Conservation (phyloP, 805 yeast species). For the Vanderwaltozyma tropicalis region DNA sequence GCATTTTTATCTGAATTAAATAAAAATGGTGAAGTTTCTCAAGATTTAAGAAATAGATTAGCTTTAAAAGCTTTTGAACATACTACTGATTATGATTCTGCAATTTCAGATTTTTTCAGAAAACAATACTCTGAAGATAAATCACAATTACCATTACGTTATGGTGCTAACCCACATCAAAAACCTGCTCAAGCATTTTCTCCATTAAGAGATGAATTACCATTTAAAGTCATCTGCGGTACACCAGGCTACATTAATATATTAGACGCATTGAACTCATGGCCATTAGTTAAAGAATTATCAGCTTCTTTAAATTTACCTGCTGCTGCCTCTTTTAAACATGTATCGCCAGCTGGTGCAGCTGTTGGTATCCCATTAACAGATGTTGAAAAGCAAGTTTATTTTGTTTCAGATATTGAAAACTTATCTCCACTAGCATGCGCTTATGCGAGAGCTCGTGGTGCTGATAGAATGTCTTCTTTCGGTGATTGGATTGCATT, state of each 20-base stretch:
- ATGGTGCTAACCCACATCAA: slow-evolving; percentile 99
- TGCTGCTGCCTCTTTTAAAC: slow-evolving; percentile 98
- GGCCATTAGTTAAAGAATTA: slow-evolving; percentile 97
- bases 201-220: slow-evolving; percentile 71
- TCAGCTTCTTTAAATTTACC: slow-evolving; percentile 90
- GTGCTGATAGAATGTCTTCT: slow-evolving; percentile 99
- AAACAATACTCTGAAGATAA: slow-evolving; percentile 87
- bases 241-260: slow-evolving; percentile 97
- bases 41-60: slow-evolving; percentile 64
- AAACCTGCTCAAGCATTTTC: slow-evolving; percentile 98
- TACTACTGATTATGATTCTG: slow-evolving; percentile 94
- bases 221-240: slow-evolving; percentile 87
- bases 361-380: slow-evolving; percentile 93
- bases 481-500: slow-evolving; percentile 98
- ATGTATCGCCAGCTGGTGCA: slow-evolving; percentile 97
- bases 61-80: slow-evolving; percentile 97
- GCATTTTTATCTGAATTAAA: slow-evolving; percentile 73
- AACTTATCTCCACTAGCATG: slow-evolving; percentile 93
- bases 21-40: slow-evolving; percentile 55
- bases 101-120: slow-evolving; percentile 94
- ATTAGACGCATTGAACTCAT: slow-evolving; percentile 92
- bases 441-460: slow-evolving; percentile 98
- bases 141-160: slow-evolving; percentile 88
- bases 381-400: slow-evolving; percentile 87
- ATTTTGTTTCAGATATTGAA: slow-evolving; percentile 90